These are phyloP conservation scores for Scheffersomyces titani DNA, from an alignment of 1,139 yeast genomes.

Conservation along the genomic window DNA sequence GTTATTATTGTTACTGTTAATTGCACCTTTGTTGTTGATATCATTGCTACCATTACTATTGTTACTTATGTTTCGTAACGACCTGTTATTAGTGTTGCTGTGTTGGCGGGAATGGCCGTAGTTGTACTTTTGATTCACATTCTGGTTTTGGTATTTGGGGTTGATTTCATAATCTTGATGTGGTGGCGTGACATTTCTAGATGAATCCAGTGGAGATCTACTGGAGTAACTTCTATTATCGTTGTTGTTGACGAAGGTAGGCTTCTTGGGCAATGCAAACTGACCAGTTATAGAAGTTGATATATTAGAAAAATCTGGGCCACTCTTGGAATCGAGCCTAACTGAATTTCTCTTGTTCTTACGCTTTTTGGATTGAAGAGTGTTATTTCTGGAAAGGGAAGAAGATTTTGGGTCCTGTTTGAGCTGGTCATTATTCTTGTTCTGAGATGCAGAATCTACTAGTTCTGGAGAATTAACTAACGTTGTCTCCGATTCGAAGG, in stretches of 20 bases:
- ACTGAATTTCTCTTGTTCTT: conserved; percentile 35
- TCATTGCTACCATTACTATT: conserved; percentile 2
- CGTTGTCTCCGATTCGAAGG: conserved; percentile 41
- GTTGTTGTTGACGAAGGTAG: conserved; percentile 9
- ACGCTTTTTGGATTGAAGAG: conserved; percentile 27
- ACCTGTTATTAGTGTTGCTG: conserved; percentile 2
- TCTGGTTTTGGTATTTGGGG: conserved; percentile 11
- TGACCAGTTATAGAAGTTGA: conserved; percentile 23
- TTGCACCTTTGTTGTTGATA: conserved; percentile 10
- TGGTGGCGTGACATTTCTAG: conserved; percentile 33
- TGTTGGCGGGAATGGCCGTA: conserved; percentile 1
- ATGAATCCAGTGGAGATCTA: not conserved
- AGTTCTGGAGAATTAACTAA: conserved; percentile 29
- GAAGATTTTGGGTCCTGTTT: conserved; percentile 7
- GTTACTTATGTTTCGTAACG: not conserved
- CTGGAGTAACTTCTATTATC: conserved; percentile 7
- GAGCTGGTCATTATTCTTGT: conserved; percentile 3
- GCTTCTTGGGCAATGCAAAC: conserved; percentile 23
- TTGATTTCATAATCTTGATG: conserved; percentile 12
- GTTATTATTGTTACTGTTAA: conserved; percentile 18
- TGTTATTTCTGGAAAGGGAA: conserved; percentile 25
- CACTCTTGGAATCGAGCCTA: conserved; percentile 26
- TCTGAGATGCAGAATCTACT: conserved; percentile 8
- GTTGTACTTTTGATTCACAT: conserved; percentile 9
- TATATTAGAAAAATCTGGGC: conserved; percentile 20